These are phyloP conservation scores for Pythium rishiriense DNA, from an alignment of 352 stramenopile genomes.

Conservation along the genomic window DNA sequence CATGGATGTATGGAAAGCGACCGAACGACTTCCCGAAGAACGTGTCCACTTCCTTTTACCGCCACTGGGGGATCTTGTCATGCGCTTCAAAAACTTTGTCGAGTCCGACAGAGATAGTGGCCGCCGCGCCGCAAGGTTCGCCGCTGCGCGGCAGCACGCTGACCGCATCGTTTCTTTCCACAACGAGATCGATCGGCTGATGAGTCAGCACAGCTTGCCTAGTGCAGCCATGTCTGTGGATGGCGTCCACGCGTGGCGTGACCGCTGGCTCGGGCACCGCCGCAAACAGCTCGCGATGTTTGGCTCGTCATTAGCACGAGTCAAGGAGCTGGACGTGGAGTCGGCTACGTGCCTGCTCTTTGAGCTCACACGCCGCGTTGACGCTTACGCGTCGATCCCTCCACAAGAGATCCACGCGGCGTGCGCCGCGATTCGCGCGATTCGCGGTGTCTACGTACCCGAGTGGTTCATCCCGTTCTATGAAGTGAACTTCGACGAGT, in stretches of 20 bases:
- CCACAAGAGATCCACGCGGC: background rate
- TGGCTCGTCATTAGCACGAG: background rate
- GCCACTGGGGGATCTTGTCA: background rate
- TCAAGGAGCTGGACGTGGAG: background rate
- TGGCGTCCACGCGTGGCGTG: background rate
- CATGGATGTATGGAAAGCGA: background rate
- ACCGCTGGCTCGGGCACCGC: background rate
- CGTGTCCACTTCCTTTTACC: background rate
- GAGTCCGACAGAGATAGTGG: background rate
- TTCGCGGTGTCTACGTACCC: constrained; percentile 5
- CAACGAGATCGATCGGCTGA: background rate
- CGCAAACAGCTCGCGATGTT: background rate
- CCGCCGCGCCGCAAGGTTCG: background rate
- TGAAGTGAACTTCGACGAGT: constrained; percentile 12
- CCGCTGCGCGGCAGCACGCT: background rate
- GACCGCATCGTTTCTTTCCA: constrained; percentile 2
- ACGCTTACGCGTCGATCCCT: constrained; percentile 3
- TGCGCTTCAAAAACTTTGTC: background rate
- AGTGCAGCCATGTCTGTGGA: background rate
- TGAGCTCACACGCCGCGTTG: background rate
- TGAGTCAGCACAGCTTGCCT: background rate
- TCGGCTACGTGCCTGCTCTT: constrained; percentile 4
- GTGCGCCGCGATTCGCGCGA: background rate
- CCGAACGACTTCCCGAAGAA: background rate
- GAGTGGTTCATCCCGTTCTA: constrained; percentile 21